phyloP scores from a whole-genome alignment of 2,329 filamentous ascomycete species.

The Aspergillus sergii region DNA sequence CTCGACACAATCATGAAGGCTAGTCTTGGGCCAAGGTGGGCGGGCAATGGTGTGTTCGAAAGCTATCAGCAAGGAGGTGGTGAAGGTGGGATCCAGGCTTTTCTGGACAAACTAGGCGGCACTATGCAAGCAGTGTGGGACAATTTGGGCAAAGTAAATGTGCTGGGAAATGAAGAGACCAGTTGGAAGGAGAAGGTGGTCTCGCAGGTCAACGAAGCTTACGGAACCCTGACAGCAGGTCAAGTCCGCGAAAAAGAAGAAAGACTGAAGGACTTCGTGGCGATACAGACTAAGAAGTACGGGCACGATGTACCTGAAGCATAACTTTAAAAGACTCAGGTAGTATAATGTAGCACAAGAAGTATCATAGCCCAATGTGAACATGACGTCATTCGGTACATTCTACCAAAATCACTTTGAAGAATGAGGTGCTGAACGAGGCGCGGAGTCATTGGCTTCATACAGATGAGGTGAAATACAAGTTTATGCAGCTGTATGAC shows the following conservation, averaged over 20 bases:
- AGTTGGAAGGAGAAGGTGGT: constrained; percentile 52
- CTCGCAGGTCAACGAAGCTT: constrained; percentile 48
- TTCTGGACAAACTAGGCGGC: constrained; percentile 59
- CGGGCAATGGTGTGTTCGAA: constrained; percentile 59
- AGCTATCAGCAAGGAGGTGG: constrained; percentile 63
- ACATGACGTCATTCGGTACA: background rate
- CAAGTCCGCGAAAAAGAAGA: constrained; percentile 28
- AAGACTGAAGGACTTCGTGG: constrained; percentile 28
- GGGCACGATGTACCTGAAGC: background rate
- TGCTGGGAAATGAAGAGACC: constrained; percentile 42
- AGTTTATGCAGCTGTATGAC: background rate
- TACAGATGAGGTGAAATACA: too few relatives aligned
- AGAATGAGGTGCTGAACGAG: too few relatives aligned
- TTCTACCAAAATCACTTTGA: background rate
- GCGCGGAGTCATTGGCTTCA: too few relatives aligned
- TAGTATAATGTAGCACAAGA: background rate
- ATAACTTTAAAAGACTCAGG: background rate
- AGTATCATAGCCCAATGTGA: background rate
- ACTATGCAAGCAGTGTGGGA: constrained; percentile 60
- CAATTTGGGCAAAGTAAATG: constrained; percentile 43
- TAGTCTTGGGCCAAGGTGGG: constrained; percentile 58
- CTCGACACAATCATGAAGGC: constrained; percentile 56
- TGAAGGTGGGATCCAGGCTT: constrained; percentile 53
- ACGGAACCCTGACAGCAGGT: constrained; percentile 40
- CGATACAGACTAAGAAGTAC: constrained; percentile 25